Base-by-base conservation (phyloP, 2,329 filamentous ascomycete species). In the Fusarium mexicanum region DNA sequence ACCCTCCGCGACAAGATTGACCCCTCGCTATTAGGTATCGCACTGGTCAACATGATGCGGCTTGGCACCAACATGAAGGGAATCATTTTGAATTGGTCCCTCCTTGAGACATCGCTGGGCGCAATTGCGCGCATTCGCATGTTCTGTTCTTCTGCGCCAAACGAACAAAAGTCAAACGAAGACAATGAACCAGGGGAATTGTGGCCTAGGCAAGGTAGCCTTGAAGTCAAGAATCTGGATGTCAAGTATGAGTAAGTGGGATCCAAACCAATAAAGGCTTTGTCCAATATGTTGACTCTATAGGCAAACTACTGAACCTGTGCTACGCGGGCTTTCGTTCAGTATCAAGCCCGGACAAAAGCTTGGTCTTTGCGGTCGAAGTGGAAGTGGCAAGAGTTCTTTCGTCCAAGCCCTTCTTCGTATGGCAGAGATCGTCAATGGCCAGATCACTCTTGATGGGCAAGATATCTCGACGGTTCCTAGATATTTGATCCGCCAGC, bases 351-450 rank as follows among this genome's bases (percentile, higher is more conserved):
- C 79, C 0, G 81, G 84, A 3, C 78, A 84, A 31, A 85, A 83
- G 47, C 75, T 85, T 22, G 84, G 82, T 8, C 74, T 86, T 13
- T 85, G 83, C 24, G 90, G 90, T 3, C 79, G 84, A n/a, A 85
- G 81, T 5, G 84, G 84, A 2, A 82, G 81, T 31, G 81, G 80
- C 3, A 82, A 82, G 67, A 82, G 80, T 33, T 82, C 79, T 0
- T 81, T 88, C 4, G 78, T 87, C 1, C 80, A 85, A 31, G 82
- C 85, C 1, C 79, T 90, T 1, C 82, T 88, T 33, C 83, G 86
- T 20, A 84, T 90, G 76, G 78, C 87, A 8, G 85, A 89, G 31
- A 78, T 84, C 6, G 81, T 79, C 4, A 68, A 80, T 0, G 87
- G 87, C 1, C 78, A 67, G 8, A 85, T 90, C 35, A 77, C 73